Base-by-base conservation (phyloP, 2,329 filamentous ascomycete genomes). In the Curvularia eragrostidis region DNA sequence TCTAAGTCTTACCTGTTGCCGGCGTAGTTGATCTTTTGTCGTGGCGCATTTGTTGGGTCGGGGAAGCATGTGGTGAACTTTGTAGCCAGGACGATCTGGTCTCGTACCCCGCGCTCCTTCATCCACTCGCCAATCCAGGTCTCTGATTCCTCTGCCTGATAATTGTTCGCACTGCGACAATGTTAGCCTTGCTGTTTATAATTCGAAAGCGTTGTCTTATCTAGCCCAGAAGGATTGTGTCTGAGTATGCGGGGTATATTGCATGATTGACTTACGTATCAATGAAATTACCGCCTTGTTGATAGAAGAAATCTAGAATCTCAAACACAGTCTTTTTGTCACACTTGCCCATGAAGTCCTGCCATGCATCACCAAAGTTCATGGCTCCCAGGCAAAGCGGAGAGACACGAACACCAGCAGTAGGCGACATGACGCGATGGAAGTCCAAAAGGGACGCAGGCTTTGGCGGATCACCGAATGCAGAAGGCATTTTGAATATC, bases 371-470 rank as follows among this genome's bases (percentile, higher is more conserved):
- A 15, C 83, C 83, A 63, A 85, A 83, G 67, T 81, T 85, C 83
- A 85, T 85, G 0, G 79, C 78, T 21, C 83, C 83, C 1, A 85
- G 75, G 52, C 82, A 85, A 68, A 85, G 70, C 32, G 83, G 83
- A 23, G 79, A 82, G 15, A 85, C 83, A 46, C 81, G 79, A 13
- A 85, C 77, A 18, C 79, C 81, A 0, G 83, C 84, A 0, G 78
- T 78, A 6, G 83, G 80, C 3, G 83, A 78, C 5, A 86, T 78
- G 15, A 84, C 73, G 19, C 83, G 79, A 67, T 85, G 83, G 64
- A 79, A 81, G 39, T 82, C 84, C 48, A 86, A 77, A 5, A 79
- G 71, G 52, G 72, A 78, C 52, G 71, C 73, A 3, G 75, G 63
- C 43, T 69, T 59, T 1, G 69, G 68, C 3, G 54, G 32, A 15